Evolutionary conservation across 192 early-diverging fungal species (phyloP).

Genomic region (Coemansia sp.): DNA sequence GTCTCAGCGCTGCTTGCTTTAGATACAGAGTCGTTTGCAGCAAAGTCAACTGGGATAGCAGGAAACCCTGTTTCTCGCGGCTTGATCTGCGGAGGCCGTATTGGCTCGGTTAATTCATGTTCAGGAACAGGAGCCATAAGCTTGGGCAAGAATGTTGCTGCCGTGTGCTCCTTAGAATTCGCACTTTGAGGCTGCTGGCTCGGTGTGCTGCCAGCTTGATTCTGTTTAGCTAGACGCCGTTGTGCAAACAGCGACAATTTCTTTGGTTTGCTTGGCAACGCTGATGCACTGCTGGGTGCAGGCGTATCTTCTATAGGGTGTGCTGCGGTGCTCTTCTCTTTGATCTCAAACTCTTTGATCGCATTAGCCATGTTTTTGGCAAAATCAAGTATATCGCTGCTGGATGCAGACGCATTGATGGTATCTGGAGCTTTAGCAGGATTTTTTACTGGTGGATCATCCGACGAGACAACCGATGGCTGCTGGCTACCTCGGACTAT

Average conservation of each 20-base stretch:
- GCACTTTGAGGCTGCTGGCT: no score
- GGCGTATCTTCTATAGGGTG: neutral
- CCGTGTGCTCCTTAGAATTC: neutral
- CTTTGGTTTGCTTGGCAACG: neutral
- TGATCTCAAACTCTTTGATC: constrained; percentile 40
- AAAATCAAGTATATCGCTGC: constrained; percentile 22
- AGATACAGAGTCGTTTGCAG: neutral
- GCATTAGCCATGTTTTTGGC: constrained; percentile 33
- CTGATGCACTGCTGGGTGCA: neutral
- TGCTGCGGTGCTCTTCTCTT: constrained; percentile 2
- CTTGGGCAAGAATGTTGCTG: constrained; percentile 49
- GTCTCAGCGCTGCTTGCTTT: neutral
- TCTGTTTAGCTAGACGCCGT: constrained; percentile 40
- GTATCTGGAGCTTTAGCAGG: neutral
- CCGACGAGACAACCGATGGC: constrained; percentile 9
- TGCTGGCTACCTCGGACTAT: constrained; percentile 21
- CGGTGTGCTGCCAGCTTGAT: neutral
- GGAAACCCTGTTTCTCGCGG: constrained; percentile 30
- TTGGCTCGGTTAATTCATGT: constrained; percentile 13
- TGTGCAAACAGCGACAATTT: constrained; percentile 47
- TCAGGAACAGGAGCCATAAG: constrained; percentile 50
- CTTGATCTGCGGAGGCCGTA: constrained; percentile 18
- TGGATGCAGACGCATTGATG: neutral
- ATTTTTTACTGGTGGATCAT: neutral
- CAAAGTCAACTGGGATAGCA: constrained; percentile 20